Evolutionary conservation across 2,329 filamentous ascomycete species (phyloP).

Genomic region (Colletotrichum sp.): DNA sequence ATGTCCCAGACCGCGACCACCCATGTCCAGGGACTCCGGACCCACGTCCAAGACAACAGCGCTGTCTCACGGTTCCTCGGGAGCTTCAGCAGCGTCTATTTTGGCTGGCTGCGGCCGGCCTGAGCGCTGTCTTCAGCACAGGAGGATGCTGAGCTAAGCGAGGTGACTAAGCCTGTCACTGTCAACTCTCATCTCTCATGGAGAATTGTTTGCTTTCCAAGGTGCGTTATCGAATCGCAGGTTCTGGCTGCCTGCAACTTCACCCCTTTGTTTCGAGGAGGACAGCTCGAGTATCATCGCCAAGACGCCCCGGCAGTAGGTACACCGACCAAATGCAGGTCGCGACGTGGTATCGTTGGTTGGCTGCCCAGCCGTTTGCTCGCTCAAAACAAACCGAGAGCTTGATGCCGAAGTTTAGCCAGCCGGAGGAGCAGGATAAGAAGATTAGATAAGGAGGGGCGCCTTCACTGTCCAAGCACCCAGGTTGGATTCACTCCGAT

Average conservation of each 20-base stretch:
- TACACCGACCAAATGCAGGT: neutral
- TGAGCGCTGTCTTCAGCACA: neutral
- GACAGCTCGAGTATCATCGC: neutral
- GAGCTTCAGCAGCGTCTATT: neutral
- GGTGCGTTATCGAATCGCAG: neutral
- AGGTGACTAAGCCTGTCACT: neutral
- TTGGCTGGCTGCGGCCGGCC: neutral
- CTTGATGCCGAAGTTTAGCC: neutral
- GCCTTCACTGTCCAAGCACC: neutral
- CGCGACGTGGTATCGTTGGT: neutral
- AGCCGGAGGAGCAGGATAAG: neutral
- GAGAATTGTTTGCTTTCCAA: neutral
- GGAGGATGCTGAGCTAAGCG: neutral
- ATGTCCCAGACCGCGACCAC: neutral
- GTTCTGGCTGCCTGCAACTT: neutral
- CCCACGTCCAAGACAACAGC: neutral
- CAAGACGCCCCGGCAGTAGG: neutral
- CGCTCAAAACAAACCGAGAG: neutral
- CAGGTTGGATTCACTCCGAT: neutral
- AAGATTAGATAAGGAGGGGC: neutral
- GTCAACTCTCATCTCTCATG: neutral
- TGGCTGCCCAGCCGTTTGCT: neutral
- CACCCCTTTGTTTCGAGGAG: neutral
- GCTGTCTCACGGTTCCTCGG: neutral
- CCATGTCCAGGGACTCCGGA: neutral